Conservation (phyloP, 1,284 basidiomycete species). For the Rhodotorula sp. region DNA sequence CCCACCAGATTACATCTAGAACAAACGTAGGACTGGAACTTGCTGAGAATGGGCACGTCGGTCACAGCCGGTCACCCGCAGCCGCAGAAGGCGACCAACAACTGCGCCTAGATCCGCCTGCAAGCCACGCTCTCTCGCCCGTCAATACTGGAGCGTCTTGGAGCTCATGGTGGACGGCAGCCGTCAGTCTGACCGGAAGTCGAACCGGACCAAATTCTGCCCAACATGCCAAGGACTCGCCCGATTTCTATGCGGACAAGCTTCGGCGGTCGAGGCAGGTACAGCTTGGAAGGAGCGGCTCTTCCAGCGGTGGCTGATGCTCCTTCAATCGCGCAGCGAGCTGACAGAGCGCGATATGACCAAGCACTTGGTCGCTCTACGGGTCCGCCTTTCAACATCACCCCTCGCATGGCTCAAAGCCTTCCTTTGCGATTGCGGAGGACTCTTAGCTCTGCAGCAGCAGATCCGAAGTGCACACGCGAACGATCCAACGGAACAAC, state of each 20-base stretch:
- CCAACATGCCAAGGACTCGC: constrained; percentile 41
- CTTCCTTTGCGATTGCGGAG: constrained; percentile 64
- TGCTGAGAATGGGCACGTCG: too few species aligned
- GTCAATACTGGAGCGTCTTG: constrained; percentile 11
- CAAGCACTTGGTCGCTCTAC: constrained; percentile 78
- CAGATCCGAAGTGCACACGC: constrained; percentile 53
- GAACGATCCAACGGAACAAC: constrained; percentile 58
- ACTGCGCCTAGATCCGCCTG: too few species aligned
- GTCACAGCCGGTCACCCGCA: too few species aligned
- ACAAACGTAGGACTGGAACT: too few species aligned
- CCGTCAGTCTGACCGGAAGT: constrained; percentile 50
- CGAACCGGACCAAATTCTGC: constrained; percentile 46
- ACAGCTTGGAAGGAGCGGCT: too few species aligned
- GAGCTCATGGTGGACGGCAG: constrained; percentile 55
- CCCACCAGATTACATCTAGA: too few species aligned
- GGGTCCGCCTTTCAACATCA: constrained; percentile 80
- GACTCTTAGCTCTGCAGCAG: constrained; percentile 63
- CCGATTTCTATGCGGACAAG: constrained; percentile 51
- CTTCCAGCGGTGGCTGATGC: neutral
- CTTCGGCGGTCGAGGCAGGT: constrained; percentile 54
- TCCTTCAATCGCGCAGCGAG: constrained; percentile 47
- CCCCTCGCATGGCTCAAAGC: constrained; percentile 74
- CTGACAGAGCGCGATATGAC: constrained; percentile 62
- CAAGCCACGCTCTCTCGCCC: too few species aligned
- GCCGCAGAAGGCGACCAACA: too few species aligned